Evolutionary conservation across 2,329 filamentous ascomycete species (phyloP).

Genomic region (Diaporthe vexans): DNA sequence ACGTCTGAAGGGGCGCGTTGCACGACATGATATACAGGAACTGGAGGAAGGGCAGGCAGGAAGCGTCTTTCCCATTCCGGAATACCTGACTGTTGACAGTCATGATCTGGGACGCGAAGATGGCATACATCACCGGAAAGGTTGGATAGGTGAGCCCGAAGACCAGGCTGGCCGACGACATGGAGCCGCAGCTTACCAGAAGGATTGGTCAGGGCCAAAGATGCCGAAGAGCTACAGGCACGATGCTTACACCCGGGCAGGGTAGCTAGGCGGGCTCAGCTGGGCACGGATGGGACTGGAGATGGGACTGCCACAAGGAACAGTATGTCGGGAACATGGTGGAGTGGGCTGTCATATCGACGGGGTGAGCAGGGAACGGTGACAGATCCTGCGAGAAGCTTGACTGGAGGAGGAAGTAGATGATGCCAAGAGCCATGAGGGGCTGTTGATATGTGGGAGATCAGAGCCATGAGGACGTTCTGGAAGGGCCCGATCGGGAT

Average conservation of each 20-base stretch:
- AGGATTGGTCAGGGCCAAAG: conserved; percentile 22
- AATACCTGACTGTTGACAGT: conserved; percentile 26
- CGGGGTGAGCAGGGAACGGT: background rate
- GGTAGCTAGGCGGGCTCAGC: background rate
- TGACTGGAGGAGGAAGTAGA: conserved; percentile 2
- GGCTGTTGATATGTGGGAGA: background rate
- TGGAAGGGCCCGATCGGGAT: background rate
- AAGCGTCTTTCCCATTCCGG: background rate
- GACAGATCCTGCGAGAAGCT: conserved; percentile 17
- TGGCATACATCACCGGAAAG: background rate
- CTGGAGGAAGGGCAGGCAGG: background rate
- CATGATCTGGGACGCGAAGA: background rate
- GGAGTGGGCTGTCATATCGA: background rate
- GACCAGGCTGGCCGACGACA: background rate
- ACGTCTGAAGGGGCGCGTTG: background rate
- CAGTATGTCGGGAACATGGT: too few relatives aligned
- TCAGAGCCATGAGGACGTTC: background rate
- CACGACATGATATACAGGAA: conserved; percentile 4
- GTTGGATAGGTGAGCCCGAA: background rate
- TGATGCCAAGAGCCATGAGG: background rate
- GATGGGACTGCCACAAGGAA: background rate
- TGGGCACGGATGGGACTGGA: background rate
- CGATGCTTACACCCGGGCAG: background rate
- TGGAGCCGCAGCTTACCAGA: conserved; percentile 15
- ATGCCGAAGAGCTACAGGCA: background rate